Evolutionary conservation across 2,329 filamentous ascomycete species (phyloP).

Genomic region (Amauroascus niger): DNA sequence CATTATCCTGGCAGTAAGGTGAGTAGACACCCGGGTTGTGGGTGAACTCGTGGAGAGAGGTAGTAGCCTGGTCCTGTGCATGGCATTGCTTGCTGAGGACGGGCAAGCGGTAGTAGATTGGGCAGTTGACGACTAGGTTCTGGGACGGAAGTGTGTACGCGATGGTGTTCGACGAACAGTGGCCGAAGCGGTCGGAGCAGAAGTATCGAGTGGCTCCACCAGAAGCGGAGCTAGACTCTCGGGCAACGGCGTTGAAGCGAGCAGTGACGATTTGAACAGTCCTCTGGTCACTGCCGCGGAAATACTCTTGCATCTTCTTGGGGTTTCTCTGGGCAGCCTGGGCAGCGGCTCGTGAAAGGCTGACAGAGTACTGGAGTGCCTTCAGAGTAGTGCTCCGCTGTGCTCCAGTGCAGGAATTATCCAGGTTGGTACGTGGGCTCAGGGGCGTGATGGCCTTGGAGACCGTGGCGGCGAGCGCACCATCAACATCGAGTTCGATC

Average conservation of each 20-base stretch:
- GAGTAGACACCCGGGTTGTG: conserved; percentile 47
- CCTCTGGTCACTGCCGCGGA: conserved; percentile 47
- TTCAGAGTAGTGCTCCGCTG: conserved; percentile 38
- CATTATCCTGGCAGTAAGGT: conserved; percentile 51
- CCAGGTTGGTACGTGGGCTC: conserved; percentile 20
- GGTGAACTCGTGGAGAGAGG: conserved; percentile 56
- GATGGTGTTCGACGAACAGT: conserved; percentile 45
- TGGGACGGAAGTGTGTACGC: conserved; percentile 51
- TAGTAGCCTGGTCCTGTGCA: conserved; percentile 56
- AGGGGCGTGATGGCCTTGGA: conserved; percentile 37
- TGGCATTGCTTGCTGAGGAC: conserved; percentile 47
- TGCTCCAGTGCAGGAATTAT: conserved; percentile 25
- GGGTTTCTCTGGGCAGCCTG: conserved; percentile 36
- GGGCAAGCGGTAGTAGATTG: conserved; percentile 47
- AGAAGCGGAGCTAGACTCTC: conserved; percentile 47
- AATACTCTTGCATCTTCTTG: conserved; percentile 43
- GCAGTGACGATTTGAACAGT: conserved; percentile 43
- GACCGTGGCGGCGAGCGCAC: conserved; percentile 43
- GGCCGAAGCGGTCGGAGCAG: conserved; percentile 49
- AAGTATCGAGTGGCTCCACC: conserved; percentile 45
- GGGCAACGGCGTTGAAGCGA: conserved; percentile 45
- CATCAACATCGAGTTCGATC: conserved; percentile 49
- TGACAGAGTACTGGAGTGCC: conserved; percentile 47
- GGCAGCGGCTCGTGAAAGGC: conserved; percentile 44
- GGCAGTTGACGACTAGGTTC: conserved; percentile 53